Evolutionary conservation across 2,329 filamentous ascomycete genomes (phyloP).

Genomic region (Sarocladium brachiariae): DNA sequence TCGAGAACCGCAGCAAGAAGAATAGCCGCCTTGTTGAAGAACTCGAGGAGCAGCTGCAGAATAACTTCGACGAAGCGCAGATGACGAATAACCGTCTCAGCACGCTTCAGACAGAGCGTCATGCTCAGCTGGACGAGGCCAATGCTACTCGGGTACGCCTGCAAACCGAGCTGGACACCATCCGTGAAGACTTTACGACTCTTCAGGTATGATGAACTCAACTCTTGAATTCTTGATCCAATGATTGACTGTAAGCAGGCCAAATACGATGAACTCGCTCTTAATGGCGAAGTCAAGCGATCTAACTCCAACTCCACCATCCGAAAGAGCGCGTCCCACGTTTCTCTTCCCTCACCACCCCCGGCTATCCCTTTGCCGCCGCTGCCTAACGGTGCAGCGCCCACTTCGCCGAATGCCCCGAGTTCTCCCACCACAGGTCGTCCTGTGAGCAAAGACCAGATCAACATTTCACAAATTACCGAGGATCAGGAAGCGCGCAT

Average conservation of each 20-base stretch:
- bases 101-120: conserved; percentile 67
- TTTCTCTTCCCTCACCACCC: conserved; percentile 84
- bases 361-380: conserved; percentile 95
- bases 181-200: conserved; percentile 62
- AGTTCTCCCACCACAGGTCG: conserved; percentile 54
- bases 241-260: conserved; percentile 34
- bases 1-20: conserved; percentile 72
- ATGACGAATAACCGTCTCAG: conserved; percentile 79
- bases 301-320: conserved; percentile 63
- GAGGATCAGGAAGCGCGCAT: conserved; percentile 96
- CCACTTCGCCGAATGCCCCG: conserved; percentile 38
- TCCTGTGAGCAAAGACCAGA: conserved; percentile 72
- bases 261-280: conserved; percentile 49
- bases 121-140: conserved; percentile 71
- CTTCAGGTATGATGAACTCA: conserved; percentile 58
- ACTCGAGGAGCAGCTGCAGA: conserved; percentile 91
- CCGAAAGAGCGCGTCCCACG: conserved; percentile 77
- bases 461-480: conserved; percentile 65
- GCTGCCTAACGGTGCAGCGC: conserved; percentile 54
- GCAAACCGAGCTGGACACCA: conserved; percentile 61
- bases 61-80: conserved; percentile 91
- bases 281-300: conserved; percentile 42
- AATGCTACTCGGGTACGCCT: conserved; percentile 56
- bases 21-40: conserved; percentile 89
- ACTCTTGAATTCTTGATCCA: background rate